Conservation (phyloP, 1,284 basidiomycete genomes). For the Sporisorium exsertum region DNA sequence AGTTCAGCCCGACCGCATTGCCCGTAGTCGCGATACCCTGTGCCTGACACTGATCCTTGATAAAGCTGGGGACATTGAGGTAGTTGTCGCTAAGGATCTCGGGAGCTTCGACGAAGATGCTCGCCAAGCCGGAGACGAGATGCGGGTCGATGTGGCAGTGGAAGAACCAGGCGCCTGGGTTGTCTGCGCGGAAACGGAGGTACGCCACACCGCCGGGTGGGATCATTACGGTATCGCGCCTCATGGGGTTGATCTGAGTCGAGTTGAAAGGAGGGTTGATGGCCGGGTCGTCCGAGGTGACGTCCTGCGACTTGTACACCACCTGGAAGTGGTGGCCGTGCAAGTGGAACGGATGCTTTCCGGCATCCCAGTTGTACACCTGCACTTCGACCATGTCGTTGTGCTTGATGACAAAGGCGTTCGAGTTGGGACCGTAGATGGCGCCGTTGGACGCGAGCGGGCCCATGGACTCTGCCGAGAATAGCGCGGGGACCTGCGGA, state of each 20-base stretch:
- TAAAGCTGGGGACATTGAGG: slow-evolving; percentile 72
- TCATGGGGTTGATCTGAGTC: slow-evolving; percentile 73
- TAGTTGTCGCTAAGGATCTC: slow-evolving; percentile 70
- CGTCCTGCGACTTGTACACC: slow-evolving; percentile 77
- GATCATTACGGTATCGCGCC: slow-evolving; percentile 70
- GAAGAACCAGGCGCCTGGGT: slow-evolving; percentile 62
- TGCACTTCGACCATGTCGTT: slow-evolving; percentile 56
- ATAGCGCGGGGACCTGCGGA: slow-evolving; percentile 58
- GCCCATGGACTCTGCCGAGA: slow-evolving; percentile 50
- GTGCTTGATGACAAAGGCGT: slow-evolving; percentile 69
- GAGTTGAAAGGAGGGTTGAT: slow-evolving; percentile 84
- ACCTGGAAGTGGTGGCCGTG: slow-evolving; percentile 54
- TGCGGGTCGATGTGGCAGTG: slow-evolving; percentile 64
- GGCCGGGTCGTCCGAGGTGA: slow-evolving; percentile 81
- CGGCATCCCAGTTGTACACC: slow-evolving; percentile 68
- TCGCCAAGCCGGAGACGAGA: slow-evolving; percentile 78
- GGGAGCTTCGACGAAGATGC: slow-evolving; percentile 81
- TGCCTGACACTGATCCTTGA: slow-evolving; percentile 80
- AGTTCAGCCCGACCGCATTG: slow-evolving; percentile 64
- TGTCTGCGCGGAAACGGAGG: slow-evolving; percentile 57
- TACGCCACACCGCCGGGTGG: slow-evolving; percentile 55
- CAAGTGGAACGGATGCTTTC: slow-evolving; percentile 53
- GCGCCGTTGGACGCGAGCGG: slow-evolving; percentile 68
- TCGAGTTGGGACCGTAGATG: slow-evolving; percentile 49
- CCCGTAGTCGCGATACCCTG: slow-evolving; percentile 73